Percentiles rank a stretch among this genome's conserved stretches.
Evolutionary conservation across 2,329 filamentous ascomycete genomes (phyloP).

Genomic region (Alternaria ethzedia): DNA sequence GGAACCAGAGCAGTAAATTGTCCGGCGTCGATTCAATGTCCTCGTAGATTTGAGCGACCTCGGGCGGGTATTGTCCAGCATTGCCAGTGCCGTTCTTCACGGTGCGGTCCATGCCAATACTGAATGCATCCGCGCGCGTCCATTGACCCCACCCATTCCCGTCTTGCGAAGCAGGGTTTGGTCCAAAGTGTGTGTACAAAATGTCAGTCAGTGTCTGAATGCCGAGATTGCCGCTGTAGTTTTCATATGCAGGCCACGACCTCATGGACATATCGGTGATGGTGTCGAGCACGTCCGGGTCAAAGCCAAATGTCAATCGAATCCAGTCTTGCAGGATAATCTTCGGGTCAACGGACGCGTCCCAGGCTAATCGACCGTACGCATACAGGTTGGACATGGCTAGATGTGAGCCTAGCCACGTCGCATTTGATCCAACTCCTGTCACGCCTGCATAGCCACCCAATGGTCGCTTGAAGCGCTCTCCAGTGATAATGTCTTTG

Average conservation of each 20-base stretch:
- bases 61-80: slow-evolving; percentile 69
- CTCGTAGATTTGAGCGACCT: slow-evolving; percentile 66
- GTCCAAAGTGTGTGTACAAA: slow-evolving; percentile 70
- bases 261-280: slow-evolving; percentile 69
- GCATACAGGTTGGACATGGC: slow-evolving; percentile 72
- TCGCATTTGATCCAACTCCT: slow-evolving; percentile 70
- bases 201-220: slow-evolving; percentile 74
- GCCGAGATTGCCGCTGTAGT: slow-evolving; percentile 73
- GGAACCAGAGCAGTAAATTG: slow-evolving; percentile 74
- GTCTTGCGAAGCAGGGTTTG: slow-evolving; percentile 70
- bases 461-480: slow-evolving; percentile 62
- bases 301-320: slow-evolving; percentile 68
- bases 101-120: slow-evolving; percentile 75
- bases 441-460: slow-evolving; percentile 71
- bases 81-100: slow-evolving; percentile 71
- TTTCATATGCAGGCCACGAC: slow-evolving; percentile 75
- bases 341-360: slow-evolving; percentile 59
- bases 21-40: slow-evolving; percentile 69
- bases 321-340: slow-evolving; percentile 69
- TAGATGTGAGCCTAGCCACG: slow-evolving; percentile 73
- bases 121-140: slow-evolving; percentile 67
- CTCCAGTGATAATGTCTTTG: slow-evolving; percentile 66
- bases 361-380: slow-evolving; percentile 71
- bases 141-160: slow-evolving; percentile 74
- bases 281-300: slow-evolving; percentile 62